Conservation (phyloP, 2,329 filamentous ascomycete species). For the Chalaropsis ovoidea region DNA sequence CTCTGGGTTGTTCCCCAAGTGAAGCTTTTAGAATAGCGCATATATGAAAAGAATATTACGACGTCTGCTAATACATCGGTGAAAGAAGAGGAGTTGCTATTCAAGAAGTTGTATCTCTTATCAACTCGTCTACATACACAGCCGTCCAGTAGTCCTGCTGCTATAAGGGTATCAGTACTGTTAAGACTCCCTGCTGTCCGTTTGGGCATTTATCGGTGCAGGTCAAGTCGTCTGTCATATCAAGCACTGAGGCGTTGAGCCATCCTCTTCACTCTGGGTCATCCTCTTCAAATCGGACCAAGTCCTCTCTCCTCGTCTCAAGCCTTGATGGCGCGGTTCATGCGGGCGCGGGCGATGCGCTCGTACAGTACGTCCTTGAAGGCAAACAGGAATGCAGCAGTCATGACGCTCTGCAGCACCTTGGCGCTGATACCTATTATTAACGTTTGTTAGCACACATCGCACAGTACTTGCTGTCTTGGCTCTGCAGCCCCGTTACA, state of each 20-base stretch:
- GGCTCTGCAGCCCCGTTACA: neutral
- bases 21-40: neutral
- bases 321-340: constrained; percentile 35
- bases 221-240: neutral
- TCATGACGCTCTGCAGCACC: constrained; percentile 92
- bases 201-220: neutral
- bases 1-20: constrained; percentile 22
- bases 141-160: neutral
- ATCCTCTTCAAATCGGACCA: neutral
- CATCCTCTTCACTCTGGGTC: neutral
- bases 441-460: constrained; percentile 25
- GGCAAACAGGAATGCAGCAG: constrained; percentile 89
- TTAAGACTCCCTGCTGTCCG: neutral
- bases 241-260: neutral
- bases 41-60: neutral
- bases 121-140: neutral
- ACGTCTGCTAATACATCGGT: too few relatives aligned
- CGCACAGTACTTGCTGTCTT: neutral
- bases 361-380: constrained; percentile 97
- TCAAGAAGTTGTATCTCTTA: neutral
- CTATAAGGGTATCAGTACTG: neutral
- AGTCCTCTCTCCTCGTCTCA: constrained; percentile 10
- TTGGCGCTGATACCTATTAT: constrained; percentile 79
- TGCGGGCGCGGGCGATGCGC: constrained; percentile 59
- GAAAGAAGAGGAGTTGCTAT: neutral